Conservation (phyloP, 306 rosid species). For the Sesbania bispinosa region DNA sequence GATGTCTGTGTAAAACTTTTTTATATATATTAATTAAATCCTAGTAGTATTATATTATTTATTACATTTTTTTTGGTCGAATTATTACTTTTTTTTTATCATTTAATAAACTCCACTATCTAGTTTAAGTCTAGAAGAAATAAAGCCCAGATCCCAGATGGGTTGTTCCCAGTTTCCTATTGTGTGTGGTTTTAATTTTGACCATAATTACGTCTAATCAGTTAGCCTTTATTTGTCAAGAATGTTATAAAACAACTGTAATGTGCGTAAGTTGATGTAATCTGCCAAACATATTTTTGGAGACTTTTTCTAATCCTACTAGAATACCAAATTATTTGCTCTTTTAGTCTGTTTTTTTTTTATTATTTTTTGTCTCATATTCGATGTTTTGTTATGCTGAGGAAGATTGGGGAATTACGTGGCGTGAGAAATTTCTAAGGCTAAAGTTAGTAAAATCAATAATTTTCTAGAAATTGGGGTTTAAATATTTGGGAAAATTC, state of each 20-base stretch:
- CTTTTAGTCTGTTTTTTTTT: background rate
- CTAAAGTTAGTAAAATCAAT: background rate
- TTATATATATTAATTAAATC: no score
- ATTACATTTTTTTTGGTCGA: no score
- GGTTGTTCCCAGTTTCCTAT: background rate
- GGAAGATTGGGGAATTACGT: background rate
- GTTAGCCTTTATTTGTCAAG: background rate
- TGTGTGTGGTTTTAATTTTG: background rate
- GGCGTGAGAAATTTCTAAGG: background rate
- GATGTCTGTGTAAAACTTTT: no score
- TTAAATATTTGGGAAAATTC: constrained; percentile 31
- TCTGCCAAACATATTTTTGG: background rate
- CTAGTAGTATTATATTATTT: no score
- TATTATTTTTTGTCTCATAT: background rate
- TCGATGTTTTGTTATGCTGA: background rate
- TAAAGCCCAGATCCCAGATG: background rate
- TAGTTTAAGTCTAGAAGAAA: background rate
- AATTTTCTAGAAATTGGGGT: background rate
- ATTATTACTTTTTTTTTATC: no score
- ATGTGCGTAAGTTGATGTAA: background rate
- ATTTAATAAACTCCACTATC: no score
- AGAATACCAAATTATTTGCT: background rate
- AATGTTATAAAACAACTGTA: background rate
- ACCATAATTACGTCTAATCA: background rate
- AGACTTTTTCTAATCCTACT: background rate